Base-by-base conservation (phyloP, 768 basidiomycete genomes). In the Boletus barrowsii region DNA sequence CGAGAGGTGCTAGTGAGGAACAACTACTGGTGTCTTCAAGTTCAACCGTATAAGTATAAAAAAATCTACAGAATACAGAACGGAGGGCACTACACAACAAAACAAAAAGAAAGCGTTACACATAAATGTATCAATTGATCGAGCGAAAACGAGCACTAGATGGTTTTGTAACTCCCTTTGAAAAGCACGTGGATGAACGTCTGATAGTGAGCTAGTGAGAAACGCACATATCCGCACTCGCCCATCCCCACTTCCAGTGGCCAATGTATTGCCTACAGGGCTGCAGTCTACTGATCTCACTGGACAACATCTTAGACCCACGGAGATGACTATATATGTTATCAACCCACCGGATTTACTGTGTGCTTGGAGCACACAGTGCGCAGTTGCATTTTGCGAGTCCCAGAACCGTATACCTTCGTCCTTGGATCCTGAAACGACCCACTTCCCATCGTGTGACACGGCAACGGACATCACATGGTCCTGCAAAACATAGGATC, bases 321-420 rank as follows among this genome's bases (percentile, higher is more conserved):
- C 47, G 37, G 40, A 48, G 18, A 49, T 24, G 30, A 29, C 43
- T 29, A n/a, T 13, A 29, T 20, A 32, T 20, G 36, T 39, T 18
- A 57, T 24, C 35, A 70, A 26, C 81, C 33, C 60, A 83, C 83
- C 83, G 42, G 83, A 83, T 64, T 88, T 87, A 72, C 86, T 81
- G 64, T 77, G 79, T 11, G 69, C 86, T 68, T 98, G 95, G 32
- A 99, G 77, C 88, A 96, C 92, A 64, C 91, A 87, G 70, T 98
- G 95, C 63, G 93, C 87, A 41, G 84, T 81, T 39, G 83, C 86
- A 13, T 80, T 80, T 58, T 82, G 78, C 48, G 90, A 83, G 67
- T 95, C 91, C 87, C 90, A 93, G 68, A 96, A 93, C 69, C 95
- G 92, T 51, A 99, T 93, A 1, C 93, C 89, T 13, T 96, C 88